phyloP scores from a whole-genome alignment of 2,329 filamentous ascomycete species.

The Orbilia brochopaga region DNA sequence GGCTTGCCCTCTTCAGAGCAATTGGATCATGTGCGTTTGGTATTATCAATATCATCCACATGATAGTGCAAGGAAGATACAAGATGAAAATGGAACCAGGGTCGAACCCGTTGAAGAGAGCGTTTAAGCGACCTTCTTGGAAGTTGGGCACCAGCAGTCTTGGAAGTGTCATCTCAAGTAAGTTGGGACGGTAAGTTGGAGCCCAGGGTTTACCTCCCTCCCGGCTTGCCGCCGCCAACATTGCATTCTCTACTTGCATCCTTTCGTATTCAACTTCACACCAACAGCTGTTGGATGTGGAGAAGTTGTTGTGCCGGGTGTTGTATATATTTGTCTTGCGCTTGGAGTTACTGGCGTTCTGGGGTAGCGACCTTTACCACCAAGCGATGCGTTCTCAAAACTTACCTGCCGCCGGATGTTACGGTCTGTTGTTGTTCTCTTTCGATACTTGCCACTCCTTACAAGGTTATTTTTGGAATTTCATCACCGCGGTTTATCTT shows the following conservation, averaged over 20 bases:
- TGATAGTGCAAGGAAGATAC: constrained; percentile 83
- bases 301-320: not conserved
- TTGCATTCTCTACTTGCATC: no score
- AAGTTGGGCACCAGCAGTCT: constrained; percentile 45
- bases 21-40: constrained; percentile 81
- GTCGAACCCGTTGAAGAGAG: constrained; percentile 28
- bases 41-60: constrained; percentile 81
- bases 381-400: not conserved
- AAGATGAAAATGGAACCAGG: constrained; percentile 59
- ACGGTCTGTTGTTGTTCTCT: not conserved
- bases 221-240: no score
- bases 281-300: not conserved
- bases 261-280: no score
- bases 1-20: constrained; percentile 84
- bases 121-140: constrained; percentile 34
- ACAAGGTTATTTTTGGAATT: not conserved
- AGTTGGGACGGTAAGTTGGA: constrained; percentile 19
- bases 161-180: constrained; percentile 49
- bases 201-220: no score
- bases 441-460: not conserved
- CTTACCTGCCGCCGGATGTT: no score
- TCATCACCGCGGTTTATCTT: no score
- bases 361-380: not conserved
- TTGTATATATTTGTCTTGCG: not conserved
- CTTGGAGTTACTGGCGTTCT: constrained; percentile 1